phyloP scores from a whole-genome alignment of 2,329 filamentous ascomycete species.

The Pyrenophora teres region DNA sequence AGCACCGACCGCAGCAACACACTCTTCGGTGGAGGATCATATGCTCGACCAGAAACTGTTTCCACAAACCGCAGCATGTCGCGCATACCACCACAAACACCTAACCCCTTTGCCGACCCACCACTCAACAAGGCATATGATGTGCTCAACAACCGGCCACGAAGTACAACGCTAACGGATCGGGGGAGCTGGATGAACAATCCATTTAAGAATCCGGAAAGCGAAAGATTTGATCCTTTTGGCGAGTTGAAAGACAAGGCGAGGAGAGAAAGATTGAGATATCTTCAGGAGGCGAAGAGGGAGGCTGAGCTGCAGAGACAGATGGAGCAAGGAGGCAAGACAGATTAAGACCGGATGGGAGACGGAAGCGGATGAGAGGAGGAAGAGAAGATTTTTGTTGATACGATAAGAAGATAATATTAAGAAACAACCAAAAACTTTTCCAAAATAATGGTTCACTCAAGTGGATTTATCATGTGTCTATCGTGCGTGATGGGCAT shows the following conservation, averaged over 20 bases:
- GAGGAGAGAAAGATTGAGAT: conserved; percentile 28
- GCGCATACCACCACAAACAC: conserved; percentile 24
- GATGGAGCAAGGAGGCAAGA: conserved; percentile 31
- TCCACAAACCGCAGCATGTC: conserved; percentile 29
- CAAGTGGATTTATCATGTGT: too few relatives aligned
- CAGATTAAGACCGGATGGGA: conserved; percentile 24
- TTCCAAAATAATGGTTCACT: too few relatives aligned
- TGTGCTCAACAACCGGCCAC: conserved; percentile 37
- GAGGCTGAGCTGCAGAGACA: conserved; percentile 27
- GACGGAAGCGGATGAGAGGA: too few relatives aligned
- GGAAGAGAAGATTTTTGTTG: background rate
- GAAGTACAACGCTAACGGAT: conserved; percentile 43
- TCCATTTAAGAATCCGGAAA: conserved; percentile 42
- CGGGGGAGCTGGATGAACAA: conserved; percentile 42
- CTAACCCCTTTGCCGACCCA: conserved; percentile 45
- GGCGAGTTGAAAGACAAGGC: conserved; percentile 44
- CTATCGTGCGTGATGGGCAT: too few relatives aligned
- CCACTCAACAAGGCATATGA: conserved; percentile 46
- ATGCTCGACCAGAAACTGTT: conserved; percentile 41
- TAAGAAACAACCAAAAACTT: too few relatives aligned
- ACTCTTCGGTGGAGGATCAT: conserved; percentile 34
- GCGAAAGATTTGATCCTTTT: conserved; percentile 46
- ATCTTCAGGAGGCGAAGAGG: conserved; percentile 31
- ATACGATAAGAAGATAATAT: background rate
- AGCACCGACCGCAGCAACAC: conserved; percentile 31